A percentile compares a stretch with the other conserved stretches of the same genome.
phyloP scores from a whole-genome alignment of 2,329 filamentous ascomycete species.

The Trichoderma atrobrunneum region DNA sequence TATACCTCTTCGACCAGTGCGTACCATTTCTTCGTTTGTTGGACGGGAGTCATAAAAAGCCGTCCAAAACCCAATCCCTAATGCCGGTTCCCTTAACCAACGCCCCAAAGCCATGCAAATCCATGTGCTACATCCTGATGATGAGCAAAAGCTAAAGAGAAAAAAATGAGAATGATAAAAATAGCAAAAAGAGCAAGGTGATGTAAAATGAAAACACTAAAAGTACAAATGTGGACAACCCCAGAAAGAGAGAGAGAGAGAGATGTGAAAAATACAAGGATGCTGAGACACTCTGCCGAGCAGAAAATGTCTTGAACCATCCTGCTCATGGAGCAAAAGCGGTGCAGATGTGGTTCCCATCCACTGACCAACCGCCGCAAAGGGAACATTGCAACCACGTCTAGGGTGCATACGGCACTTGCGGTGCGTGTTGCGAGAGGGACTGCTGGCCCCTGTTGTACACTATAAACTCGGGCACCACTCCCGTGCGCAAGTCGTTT shows the following conservation, averaged over 20 bases:
- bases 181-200: constrained; percentile 8
- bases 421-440: constrained; percentile 28
- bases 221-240: not conserved
- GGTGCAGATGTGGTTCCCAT: constrained; percentile 1
- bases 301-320: not conserved
- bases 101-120: constrained; percentile 32
- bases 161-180: not conserved
- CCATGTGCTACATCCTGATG: constrained; percentile 27
- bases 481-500: constrained; percentile 64
- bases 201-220: constrained; percentile 12
- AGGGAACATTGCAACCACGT: constrained; percentile 25
- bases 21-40: not conserved
- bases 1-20: not conserved
- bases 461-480: constrained; percentile 62
- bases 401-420: constrained; percentile 39
- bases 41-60: not conserved
- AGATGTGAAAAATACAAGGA: constrained; percentile 12
- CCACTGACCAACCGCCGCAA: constrained; percentile 16
- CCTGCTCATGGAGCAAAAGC: not conserved
- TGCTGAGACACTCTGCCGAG: not conserved
- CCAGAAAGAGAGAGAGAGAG: constrained; percentile 22
- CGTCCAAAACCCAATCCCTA: constrained; percentile 8
- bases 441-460: constrained; percentile 33
- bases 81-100: constrained; percentile 26
- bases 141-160: not conserved